Evolutionary conservation across 2,329 filamentous ascomycete genomes (phyloP), one percentile per base, ranked within the genome.

Genomic region (Stemphylium beticola): DNA sequence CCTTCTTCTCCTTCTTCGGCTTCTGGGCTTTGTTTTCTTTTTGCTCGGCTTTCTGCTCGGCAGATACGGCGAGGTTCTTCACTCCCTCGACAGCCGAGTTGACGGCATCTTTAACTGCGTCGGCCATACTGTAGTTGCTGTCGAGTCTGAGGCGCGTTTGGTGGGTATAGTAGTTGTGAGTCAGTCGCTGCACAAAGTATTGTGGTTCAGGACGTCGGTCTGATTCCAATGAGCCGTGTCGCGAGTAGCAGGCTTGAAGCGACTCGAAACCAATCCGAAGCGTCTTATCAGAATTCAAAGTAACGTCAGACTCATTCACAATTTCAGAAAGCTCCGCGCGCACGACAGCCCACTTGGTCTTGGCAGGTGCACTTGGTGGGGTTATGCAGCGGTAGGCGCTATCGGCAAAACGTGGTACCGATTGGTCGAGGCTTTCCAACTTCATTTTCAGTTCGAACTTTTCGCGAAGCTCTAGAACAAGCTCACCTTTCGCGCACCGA

Each of bases 11-110:
- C 31, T 81, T 78, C 71, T 73, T 74, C n/a, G 68, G 61, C 33
- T 67, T 68, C 9, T 64, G 54, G 8, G 62, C 61, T 49, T 64
- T 65, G 45, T 62, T 60, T 40, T 39, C 52, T 41, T 55, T 55
- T 20, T 51, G 40, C 65, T 69, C 70, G 12, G 60, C 55, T 44
- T 67, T 77, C 54, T 67, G 60, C 38, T 73, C 70, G 15, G 68
- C 71, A 31, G 64, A 64, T 57, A 87, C 80, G 40, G 81, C 77
- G 53, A 86, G 78, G 59, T 86, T 84, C 77, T 87, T 87, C 65
- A 86, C 81, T 55, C 80, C 81, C 65, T 87, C 85, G 58, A 80
- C 78, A 60, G 82, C 78, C 63, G 79, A 71, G 49, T 80, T 77
- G 49, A 83, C 77, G 51, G 78, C 76, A 58, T 81, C 70, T 57